A percentile compares a stretch with the other conserved stretches of the same genome.
phyloP scores from a whole-genome alignment of 2,329 filamentous ascomycete species.

The Hymenoscyphus salicellus region DNA sequence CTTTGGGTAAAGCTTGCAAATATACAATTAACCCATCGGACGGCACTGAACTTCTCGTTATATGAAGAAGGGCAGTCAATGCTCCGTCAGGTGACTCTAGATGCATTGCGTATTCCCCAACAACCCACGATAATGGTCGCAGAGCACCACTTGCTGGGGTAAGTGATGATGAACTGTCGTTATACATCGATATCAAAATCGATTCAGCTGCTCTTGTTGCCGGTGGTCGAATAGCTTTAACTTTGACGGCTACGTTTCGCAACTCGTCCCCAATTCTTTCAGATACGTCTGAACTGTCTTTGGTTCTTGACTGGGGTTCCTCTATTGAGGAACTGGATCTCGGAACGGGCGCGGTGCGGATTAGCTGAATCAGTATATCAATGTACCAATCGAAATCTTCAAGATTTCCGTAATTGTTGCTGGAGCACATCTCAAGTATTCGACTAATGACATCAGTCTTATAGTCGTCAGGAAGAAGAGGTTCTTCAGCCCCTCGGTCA shows the following conservation, averaged over 20 bases:
- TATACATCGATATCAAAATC: constrained; percentile 62
- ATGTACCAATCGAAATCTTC: constrained; percentile 98
- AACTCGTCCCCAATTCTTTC: constrained; percentile 79
- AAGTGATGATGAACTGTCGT: constrained; percentile 50
- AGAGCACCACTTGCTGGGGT: constrained; percentile 65
- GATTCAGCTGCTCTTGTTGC: constrained; percentile 80
- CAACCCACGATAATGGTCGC: constrained; percentile 75
- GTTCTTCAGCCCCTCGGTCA: constrained; percentile 52
- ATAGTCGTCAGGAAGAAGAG: constrained; percentile 81
- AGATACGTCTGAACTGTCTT: constrained; percentile 48
- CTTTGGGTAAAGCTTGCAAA: constrained; percentile 80
- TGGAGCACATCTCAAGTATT: constrained; percentile 85
- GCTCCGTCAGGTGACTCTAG: constrained; percentile 68
- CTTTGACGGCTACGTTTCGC: constrained; percentile 86
- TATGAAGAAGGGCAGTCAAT: constrained; percentile 70
- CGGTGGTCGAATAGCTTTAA: constrained; percentile 75
- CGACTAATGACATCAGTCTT: constrained; percentile 75
- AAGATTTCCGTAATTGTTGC: constrained; percentile 81
- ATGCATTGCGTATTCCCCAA: constrained; percentile 80
- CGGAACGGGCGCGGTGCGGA: constrained; percentile 63
- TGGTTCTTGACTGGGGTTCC: constrained; percentile 12
- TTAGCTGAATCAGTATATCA: constrained; percentile 79
- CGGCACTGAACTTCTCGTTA: constrained; percentile 52
- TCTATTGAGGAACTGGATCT: constrained; percentile 34
- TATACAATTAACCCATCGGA: constrained; percentile 71